Conservation (phyloP, 2,329 filamentous ascomycete species). For the Cercospora canescens region DNA sequence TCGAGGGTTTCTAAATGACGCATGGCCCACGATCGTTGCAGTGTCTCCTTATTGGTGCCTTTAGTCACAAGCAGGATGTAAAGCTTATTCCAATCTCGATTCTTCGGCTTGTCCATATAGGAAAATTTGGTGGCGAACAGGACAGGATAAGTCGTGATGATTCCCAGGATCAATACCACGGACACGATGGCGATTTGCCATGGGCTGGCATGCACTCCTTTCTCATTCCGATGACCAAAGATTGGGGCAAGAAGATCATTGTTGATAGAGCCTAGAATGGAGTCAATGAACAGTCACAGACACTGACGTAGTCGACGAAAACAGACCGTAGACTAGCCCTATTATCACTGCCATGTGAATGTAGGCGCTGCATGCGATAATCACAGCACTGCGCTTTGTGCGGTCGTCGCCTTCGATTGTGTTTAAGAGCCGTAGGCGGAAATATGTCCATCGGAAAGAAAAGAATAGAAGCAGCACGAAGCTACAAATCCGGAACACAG, state of each 20-base stretch:
- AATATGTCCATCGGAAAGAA: background rate
- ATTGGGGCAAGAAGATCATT: background rate
- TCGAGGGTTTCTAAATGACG: background rate
- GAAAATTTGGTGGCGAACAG: background rate
- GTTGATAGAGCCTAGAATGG: background rate
- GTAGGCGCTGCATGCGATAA: background rate
- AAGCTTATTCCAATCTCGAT: background rate
- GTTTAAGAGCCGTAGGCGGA: background rate
- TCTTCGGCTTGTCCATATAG: background rate
- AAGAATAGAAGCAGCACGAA: background rate
- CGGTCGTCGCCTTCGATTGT: background rate
- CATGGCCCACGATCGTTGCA: background rate
- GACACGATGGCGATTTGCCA: background rate
- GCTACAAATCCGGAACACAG: background rate
- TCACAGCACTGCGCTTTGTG: background rate
- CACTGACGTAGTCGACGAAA: background rate
- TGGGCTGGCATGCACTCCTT: background rate
- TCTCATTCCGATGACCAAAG: background rate
- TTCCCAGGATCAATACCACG: background rate
- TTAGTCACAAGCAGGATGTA: background rate
- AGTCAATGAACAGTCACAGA: background rate
- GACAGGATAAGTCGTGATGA: background rate
- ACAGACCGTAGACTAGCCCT: background rate
- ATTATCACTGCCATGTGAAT: background rate
- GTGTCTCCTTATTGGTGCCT: background rate